Percentiles rank a stretch among this genome's conserved stretches.
phyloP scores from a whole-genome alignment of 352 stramenopile genomes.

The Halophytophthora polymorphica region DNA sequence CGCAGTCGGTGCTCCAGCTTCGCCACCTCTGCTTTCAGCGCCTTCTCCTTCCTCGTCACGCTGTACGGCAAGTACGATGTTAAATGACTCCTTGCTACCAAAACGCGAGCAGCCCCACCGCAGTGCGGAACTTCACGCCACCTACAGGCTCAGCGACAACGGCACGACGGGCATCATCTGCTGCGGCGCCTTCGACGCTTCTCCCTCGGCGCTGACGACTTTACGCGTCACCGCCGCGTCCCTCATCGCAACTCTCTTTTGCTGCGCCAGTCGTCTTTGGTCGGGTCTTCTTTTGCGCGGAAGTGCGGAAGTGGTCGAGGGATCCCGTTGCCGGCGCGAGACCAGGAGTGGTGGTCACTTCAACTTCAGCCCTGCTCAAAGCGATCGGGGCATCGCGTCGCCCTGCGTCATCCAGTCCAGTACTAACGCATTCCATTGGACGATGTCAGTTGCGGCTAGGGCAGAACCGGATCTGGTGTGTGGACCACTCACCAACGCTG shows the following conservation, averaged over 20 bases:
- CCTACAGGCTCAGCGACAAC: slow-evolving; percentile 30
- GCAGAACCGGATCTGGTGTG: no score
- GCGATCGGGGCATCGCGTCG: slow-evolving; percentile 2
- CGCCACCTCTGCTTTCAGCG: slow-evolving; percentile 26
- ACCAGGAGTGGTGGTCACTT: slow-evolving; percentile 32
- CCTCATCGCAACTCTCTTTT: slow-evolving; percentile 2
- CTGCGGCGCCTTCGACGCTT: slow-evolving; percentile 12
- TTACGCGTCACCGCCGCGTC: not conserved
- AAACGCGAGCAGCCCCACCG: not conserved
- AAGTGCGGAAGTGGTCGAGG: slow-evolving; percentile 23
- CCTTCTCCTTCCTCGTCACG: slow-evolving; percentile 44
- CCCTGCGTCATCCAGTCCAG: slow-evolving; percentile 11
- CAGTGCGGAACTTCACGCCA: slow-evolving; percentile 8
- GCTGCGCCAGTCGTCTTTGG: no score
- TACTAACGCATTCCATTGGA: not conserved
- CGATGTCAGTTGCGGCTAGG: no score
- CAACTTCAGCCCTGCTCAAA: slow-evolving; percentile 13
- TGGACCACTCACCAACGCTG: no score
- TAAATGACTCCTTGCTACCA: not conserved
- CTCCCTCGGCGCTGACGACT: not conserved
- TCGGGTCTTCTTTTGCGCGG: slow-evolving; percentile 1
- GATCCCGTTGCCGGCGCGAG: not conserved
- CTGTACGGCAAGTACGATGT: slow-evolving; percentile 17
- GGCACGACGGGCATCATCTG: slow-evolving; percentile 22
- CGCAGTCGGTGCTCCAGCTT: slow-evolving; percentile 32